Evolutionary conservation across 1,284 basidiomycete genomes (phyloP), one percentile per base, ranked within the genome.

Genomic region (Tylopilus sp.): DNA sequence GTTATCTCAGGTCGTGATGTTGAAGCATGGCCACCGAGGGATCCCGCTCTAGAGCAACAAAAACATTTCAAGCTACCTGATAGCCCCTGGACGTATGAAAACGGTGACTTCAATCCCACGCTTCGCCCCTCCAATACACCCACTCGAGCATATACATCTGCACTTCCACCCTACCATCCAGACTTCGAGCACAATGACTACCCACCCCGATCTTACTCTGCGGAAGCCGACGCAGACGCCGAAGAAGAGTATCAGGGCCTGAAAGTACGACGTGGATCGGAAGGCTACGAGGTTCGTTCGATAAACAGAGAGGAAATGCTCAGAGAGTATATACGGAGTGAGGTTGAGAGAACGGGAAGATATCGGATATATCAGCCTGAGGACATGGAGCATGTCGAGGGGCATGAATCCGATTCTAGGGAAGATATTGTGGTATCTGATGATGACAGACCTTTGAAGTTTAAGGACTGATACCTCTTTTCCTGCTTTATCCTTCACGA

Each of bases 61-160:
- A 64, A 72, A 54, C 69, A 72, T 32, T 77, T 85, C 58, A 66
- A 66, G 22, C 77, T 85, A 25, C 78, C 82, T 2, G 68, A 76
- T 20, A 84, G 82, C 10, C 88, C 94, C 6, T 96, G 93, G 84
- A 92, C 92, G 8, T 96, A 91, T 65, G 86, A 88, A 57, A 84
- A 86, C 46, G 88, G 79, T 13, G 72, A 77, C 4, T 65, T 92
- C 22, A 94, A 94, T 65, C 92, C 92, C 2, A 64, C 74, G 33
- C 80, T 94, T 5, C 74, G 74, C 39, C 84, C 91, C 1, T 84
- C 81, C 24, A 90, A 84, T 61, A 61, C 69, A 22, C 66, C 57
- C 54, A 49, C 37, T 43, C 64, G 64, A 58, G 76, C 72, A 10
- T 70, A 72, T 25, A 61, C 67, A 19, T 78, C 83, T 19, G 66